Conservation (phyloP, 768 basidiomycete genomes). For the Tephrocybe rancida region DNA sequence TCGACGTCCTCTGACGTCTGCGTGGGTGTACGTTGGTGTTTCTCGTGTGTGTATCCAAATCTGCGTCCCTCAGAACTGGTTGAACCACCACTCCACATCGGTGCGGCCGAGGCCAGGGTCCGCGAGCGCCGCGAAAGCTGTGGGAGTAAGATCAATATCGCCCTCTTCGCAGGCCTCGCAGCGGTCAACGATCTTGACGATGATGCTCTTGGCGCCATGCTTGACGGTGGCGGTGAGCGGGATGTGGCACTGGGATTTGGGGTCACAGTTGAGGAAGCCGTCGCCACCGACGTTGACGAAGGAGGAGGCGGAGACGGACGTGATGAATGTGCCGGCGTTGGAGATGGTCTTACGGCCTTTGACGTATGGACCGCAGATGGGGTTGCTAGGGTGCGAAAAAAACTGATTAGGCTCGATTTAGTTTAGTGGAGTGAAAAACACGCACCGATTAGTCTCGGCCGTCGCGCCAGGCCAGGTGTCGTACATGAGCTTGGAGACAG, state of each 20-base stretch:
- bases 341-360: constrained; percentile 24
- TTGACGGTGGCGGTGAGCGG: constrained; percentile 25
- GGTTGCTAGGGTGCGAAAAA: constrained; percentile 19
- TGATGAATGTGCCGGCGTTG: constrained; percentile 20
- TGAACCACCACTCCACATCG: constrained; percentile 43
- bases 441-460: constrained; percentile 27
- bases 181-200: constrained; percentile 48
- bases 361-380: constrained; percentile 32
- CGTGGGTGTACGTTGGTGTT: not conserved
- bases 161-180: constrained; percentile 45
- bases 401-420: too few species aligned
- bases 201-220: constrained; percentile 33
- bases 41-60: not conserved
- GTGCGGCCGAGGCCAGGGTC: constrained; percentile 25
- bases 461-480: constrained; percentile 28
- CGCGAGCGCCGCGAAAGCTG: constrained; percentile 28
- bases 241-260: constrained; percentile 20
- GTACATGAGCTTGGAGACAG: constrained; percentile 27
- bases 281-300: constrained; percentile 29
- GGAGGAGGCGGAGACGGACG: constrained; percentile 17
- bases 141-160: constrained; percentile 32
- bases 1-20: too few species aligned
- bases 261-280: constrained; percentile 25
- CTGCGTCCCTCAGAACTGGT: constrained; percentile 13
- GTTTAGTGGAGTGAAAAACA: too few species aligned